phyloP scores from a whole-genome alignment of 139 green algal genomes.

The Auxenochlorella protothecoides region DNA sequence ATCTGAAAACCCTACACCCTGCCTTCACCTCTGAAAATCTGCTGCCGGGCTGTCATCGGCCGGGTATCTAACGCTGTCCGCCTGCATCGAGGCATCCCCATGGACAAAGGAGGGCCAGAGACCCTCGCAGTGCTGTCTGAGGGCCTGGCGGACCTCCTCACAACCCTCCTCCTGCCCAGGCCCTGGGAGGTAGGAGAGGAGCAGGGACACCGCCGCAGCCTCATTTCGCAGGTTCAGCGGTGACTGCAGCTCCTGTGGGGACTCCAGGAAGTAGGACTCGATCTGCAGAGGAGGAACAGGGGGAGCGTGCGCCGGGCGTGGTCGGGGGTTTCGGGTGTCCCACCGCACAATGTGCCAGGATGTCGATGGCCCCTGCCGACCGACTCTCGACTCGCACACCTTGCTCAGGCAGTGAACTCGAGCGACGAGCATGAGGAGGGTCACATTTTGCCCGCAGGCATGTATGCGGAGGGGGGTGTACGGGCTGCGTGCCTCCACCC shows the following conservation, averaged over 20 bases:
- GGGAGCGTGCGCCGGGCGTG: too few relatives aligned
- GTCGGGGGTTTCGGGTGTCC: too few relatives aligned
- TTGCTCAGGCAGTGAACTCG: slow-evolving; percentile 26
- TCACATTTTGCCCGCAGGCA: neutral
- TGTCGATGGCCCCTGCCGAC: too few relatives aligned
- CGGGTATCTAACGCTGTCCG: too few relatives aligned
- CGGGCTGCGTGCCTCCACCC: too few relatives aligned
- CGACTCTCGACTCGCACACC: neutral
- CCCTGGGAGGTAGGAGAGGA: slow-evolving; percentile 16
- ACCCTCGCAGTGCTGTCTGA: slow-evolving; percentile 3
- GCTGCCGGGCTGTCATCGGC: neutral
- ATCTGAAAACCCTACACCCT: too few relatives aligned
- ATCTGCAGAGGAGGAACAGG: slow-evolving; percentile 2
- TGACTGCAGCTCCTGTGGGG: slow-evolving; percentile 13
- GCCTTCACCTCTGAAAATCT: slow-evolving; percentile 1
- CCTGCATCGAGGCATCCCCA: neutral
- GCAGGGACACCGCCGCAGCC: slow-evolving; percentile 46
- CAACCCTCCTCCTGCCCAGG: neutral
- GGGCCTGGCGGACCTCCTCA: slow-evolving; percentile 1
- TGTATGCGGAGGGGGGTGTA: too few relatives aligned
- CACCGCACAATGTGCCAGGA: too few relatives aligned
- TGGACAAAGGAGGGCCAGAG: slow-evolving; percentile 18
- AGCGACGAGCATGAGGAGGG: slow-evolving; percentile 2
- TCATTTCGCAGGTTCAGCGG: slow-evolving; percentile 50
- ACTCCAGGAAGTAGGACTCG: slow-evolving; percentile 26